Conservation (phyloP, 768 basidiomycete species). For the Gloeostereum incarnatum region DNA sequence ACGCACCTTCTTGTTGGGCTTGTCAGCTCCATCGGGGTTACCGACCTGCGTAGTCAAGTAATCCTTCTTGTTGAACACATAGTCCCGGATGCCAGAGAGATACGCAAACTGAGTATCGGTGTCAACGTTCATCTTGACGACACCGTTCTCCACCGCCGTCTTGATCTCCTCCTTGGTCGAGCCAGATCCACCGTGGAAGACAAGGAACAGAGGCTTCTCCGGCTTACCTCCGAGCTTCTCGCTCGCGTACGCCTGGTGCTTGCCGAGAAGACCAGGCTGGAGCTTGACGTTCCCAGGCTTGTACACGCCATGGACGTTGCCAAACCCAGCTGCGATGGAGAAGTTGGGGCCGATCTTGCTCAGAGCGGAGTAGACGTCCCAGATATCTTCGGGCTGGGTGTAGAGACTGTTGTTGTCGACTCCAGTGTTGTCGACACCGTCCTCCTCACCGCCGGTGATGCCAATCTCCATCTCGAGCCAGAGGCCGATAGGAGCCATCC, state of each 20-base stretch:
- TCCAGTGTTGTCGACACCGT: constrained; percentile 95
- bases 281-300: constrained; percentile 97
- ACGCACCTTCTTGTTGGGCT: constrained; percentile 96
- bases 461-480: constrained; percentile 99
- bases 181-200: constrained; percentile 99
- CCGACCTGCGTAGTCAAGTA: constrained; percentile 90
- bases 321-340: constrained; percentile 96
- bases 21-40: constrained; percentile 93
- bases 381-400: constrained; percentile 96
- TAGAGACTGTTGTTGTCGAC: constrained; percentile 93
- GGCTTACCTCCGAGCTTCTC: constrained; percentile 54
- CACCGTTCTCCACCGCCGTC: constrained; percentile 85
- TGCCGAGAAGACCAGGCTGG: constrained; percentile 81
- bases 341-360: constrained; percentile 84
- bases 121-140: constrained; percentile 99
- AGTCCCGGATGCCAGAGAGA: constrained; percentile 82
- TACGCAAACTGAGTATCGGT: constrained; percentile 95
- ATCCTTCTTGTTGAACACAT: constrained; percentile 74
- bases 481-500: constrained; percentile 83
- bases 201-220: constrained; percentile 89
- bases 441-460: constrained; percentile 99
- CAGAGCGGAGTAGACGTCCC: constrained; percentile 82
- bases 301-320: constrained; percentile 99
- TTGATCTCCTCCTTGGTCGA: constrained; percentile 94
- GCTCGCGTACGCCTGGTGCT: constrained; percentile 78